Evolutionary conservation across 805 yeast genomes (phyloP).

Genomic region (Wickerhamiella kazuoi): DNA sequence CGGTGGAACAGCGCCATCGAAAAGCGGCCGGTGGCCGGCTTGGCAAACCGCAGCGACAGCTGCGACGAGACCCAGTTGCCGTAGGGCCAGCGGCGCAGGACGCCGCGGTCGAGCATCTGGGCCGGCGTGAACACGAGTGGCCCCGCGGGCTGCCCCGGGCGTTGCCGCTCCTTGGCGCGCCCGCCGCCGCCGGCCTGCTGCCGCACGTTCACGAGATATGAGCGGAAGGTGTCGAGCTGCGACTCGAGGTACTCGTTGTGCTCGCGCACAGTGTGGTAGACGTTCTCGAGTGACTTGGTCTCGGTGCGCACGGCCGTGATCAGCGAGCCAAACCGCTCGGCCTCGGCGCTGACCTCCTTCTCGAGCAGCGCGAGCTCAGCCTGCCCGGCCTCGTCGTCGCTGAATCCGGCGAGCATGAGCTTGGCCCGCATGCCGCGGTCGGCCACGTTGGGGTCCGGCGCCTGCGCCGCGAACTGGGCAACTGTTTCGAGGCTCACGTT

Average conservation of each 20-base stretch:
- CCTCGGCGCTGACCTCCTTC: slow-evolving; percentile 21
- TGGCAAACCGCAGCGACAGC: slow-evolving; percentile 15
- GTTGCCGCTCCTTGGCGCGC: slow-evolving; percentile 9
- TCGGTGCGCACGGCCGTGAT: slow-evolving; percentile 19
- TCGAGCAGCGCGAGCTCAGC: slow-evolving; percentile 13
- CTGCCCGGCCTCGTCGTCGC: slow-evolving; percentile 12
- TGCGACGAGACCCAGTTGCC: slow-evolving; percentile 12
- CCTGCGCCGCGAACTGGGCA: slow-evolving; percentile 19
- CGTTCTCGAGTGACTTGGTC: slow-evolving; percentile 18
- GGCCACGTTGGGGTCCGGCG: slow-evolving; percentile 17
- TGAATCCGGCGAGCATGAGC: slow-evolving; percentile 16
- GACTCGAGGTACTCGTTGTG: slow-evolving; percentile 22
- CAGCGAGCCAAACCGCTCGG: slow-evolving; percentile 20
- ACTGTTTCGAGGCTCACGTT: slow-evolving; percentile 13
- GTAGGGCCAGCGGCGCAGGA: slow-evolving; percentile 13
- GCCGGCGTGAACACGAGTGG: slow-evolving; percentile 14
- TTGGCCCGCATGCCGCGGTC: slow-evolving; percentile 21
- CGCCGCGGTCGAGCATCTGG: slow-evolving; percentile 15
- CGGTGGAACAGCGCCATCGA: slow-evolving; percentile 18
- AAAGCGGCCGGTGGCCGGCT: slow-evolving; percentile 19
- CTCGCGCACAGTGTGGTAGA: slow-evolving; percentile 18
- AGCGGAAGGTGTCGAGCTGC: slow-evolving; percentile 22
- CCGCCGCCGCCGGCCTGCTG: slow-evolving; percentile 15
- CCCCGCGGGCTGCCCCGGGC: slow-evolving; percentile 6
- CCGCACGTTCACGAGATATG: slow-evolving; percentile 22